Evolutionary conservation across 768 basidiomycete species (phyloP).

Genomic region (Rossbeevera mucosa): DNA sequence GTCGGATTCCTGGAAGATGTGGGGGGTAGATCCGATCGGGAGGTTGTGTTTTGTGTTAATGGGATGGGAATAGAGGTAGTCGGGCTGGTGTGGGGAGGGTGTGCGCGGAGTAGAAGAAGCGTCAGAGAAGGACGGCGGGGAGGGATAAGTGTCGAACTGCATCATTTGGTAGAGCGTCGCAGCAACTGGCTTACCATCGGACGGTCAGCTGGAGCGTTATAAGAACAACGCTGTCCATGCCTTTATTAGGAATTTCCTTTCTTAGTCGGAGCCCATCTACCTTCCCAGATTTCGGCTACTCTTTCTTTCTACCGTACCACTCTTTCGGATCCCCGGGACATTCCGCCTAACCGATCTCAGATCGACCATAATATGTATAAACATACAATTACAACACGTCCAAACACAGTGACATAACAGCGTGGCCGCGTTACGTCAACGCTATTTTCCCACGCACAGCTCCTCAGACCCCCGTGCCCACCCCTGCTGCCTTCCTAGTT

Average conservation of each 20-base stretch:
- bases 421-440: conserved; percentile 33
- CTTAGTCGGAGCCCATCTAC: conserved; percentile 20
- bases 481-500: not conserved
- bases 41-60: conserved; percentile 36
- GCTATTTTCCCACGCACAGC: conserved; percentile 31
- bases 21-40: conserved; percentile 42
- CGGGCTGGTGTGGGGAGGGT: conserved; percentile 54
- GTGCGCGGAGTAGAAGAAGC: conserved; percentile 67
- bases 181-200: conserved; percentile 15
- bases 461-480: conserved; percentile 9
- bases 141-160: conserved; percentile 61
- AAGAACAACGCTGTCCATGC: conserved; percentile 30
- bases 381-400: conserved; percentile 6
- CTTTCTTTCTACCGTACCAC: conserved; percentile 33
- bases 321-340: conserved; percentile 32
- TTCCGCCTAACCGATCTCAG: conserved; percentile 31
- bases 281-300: conserved; percentile 37
- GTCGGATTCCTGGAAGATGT: conserved; percentile 46
- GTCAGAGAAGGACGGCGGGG: conserved; percentile 52
- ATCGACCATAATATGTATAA: conserved; percentile 13
- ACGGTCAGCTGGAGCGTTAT: conserved; percentile 23
- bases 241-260: conserved; percentile 25
- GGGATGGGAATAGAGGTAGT: conserved; percentile 25
- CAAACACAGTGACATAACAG: conserved; percentile 29
- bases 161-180: conserved; percentile 28